Conservation (phyloP, 2,329 filamentous ascomycete genomes). For the Diaporthe capsici region DNA sequence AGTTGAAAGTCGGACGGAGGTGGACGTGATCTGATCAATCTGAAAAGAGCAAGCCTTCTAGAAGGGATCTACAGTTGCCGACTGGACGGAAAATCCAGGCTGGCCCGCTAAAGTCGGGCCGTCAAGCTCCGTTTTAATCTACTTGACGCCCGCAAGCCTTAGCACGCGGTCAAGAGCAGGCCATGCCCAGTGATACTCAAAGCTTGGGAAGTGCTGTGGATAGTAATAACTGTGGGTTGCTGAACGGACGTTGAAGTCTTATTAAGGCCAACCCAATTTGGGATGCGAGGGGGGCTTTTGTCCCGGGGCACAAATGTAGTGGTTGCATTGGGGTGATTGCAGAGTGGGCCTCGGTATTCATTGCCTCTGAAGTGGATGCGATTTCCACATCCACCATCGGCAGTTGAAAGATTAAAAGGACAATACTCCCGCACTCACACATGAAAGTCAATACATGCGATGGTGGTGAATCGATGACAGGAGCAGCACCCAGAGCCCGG, state of each 20-base stretch:
- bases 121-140: constrained; percentile 27
- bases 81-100: constrained; percentile 29
- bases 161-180: not conserved
- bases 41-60: constrained; percentile 5
- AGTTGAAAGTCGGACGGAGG: not conserved
- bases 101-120: constrained; percentile 19
- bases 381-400: not conserved
- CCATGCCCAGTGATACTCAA: not conserved
- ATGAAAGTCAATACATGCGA: not conserved
- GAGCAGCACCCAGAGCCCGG: not conserved
- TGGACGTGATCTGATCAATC: constrained; percentile 13
- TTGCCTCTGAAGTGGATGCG: not conserved
- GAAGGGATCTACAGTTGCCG: not conserved
- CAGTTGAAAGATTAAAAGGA: not conserved
- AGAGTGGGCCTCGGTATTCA: not conserved
- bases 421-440: not conserved
- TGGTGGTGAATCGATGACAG: not conserved
- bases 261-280: not conserved
- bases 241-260: not conserved
- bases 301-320: not conserved
- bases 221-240: not conserved
- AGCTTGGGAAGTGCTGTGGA: not conserved
- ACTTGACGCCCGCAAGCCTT: constrained; percentile 12
- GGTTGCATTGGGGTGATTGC: not conserved
- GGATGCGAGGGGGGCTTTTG: not conserved